Base-by-base conservation (phyloP, 192 early-diverging fungal species). In the Linnemannia schmuckeri region DNA sequence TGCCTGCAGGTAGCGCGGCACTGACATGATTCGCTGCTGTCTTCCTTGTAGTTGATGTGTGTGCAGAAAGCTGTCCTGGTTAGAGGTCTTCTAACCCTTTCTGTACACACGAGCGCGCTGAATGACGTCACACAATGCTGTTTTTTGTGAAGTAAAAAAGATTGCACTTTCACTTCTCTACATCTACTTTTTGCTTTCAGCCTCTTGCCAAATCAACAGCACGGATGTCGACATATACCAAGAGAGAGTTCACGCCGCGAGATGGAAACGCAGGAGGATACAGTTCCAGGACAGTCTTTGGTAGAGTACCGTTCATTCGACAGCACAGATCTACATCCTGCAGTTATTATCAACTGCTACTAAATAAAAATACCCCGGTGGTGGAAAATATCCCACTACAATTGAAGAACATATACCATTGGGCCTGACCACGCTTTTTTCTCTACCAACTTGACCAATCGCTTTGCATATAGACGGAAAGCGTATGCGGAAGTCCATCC, bases 401-500 rank as follows among this genome's bases (percentile, higher is more conserved):
- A 27, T 27, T n/a, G 27, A 33, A 66, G 30, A 33, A 12, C 12
- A 66, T 15, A 66, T 33, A 66, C 61, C 61, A 66, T 57, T 57
- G 27, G 8, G 61, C 13, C 61, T 66, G 61, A 66, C 61, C 61
- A 66, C 61, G 61, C 13, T 33, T 30, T n/a, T 30, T 4, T 33
- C 27, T n/a, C 24, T 18, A 22, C 15, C 15, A 15, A 61, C 0
- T 66, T 33, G 49, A 33, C 61, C 30, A 12, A 42, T 90, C 78
- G 6, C 78, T 83, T 69, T 87, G 82, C 74, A 80, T 20, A 6
- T 94, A 87, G 93, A 94, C 75, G 95, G 94, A 77, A 97, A 96
- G 82, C 93, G 94, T 24, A 93, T 97, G 87, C 91, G 97, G 73
- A 96, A 96, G 85, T 96, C 96, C 18, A 95, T 98, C 79, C 96